These are phyloP conservation scores for Phytophthora citricola DNA, from an alignment of 352 stramenopile species.

Conservation along the genomic window DNA sequence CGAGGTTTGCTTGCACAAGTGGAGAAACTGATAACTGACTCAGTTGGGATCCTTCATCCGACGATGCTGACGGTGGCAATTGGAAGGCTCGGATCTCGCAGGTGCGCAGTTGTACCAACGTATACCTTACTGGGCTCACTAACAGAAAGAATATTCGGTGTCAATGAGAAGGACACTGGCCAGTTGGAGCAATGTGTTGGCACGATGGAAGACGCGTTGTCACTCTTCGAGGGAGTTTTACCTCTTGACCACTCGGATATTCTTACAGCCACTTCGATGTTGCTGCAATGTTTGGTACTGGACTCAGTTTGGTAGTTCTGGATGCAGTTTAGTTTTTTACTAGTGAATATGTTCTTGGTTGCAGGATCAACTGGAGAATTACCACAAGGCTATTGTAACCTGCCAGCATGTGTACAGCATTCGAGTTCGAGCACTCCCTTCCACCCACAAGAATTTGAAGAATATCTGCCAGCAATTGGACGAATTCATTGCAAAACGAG, in stretches of 20 bases:
- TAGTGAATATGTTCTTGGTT: neutral
- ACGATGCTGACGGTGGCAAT: constrained; percentile 69
- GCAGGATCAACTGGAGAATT: constrained; percentile 24
- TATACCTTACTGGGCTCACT: neutral
- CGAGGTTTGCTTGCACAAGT: constrained; percentile 39
- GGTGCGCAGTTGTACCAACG: constrained; percentile 12
- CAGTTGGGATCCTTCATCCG: constrained; percentile 54
- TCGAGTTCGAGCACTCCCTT: constrained; percentile 8
- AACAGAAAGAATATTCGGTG: neutral
- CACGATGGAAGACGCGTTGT: constrained; percentile 36
- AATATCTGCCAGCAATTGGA: constrained; percentile 37
- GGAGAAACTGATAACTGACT: constrained; percentile 36
- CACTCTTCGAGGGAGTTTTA: constrained; percentile 46
- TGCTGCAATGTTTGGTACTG: constrained; percentile 55
- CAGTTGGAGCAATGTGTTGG: constrained; percentile 27
- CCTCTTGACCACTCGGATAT: constrained; percentile 56
- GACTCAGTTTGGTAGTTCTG: neutral
- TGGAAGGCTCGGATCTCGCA: constrained; percentile 39
- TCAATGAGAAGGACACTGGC: constrained; percentile 38
- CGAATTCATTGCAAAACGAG: constrained; percentile 46
- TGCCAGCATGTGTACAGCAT: constrained; percentile 34
- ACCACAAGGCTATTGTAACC: constrained; percentile 29
- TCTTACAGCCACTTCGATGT: constrained; percentile 40
- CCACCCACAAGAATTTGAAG: constrained; percentile 21
- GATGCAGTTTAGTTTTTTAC: neutral